Evolutionary conservation across 495 filamentous ascomycete genomes (phyloP), one percentile per base, ranked within the genome.

Genomic region (Articulospora tetracladia): DNA sequence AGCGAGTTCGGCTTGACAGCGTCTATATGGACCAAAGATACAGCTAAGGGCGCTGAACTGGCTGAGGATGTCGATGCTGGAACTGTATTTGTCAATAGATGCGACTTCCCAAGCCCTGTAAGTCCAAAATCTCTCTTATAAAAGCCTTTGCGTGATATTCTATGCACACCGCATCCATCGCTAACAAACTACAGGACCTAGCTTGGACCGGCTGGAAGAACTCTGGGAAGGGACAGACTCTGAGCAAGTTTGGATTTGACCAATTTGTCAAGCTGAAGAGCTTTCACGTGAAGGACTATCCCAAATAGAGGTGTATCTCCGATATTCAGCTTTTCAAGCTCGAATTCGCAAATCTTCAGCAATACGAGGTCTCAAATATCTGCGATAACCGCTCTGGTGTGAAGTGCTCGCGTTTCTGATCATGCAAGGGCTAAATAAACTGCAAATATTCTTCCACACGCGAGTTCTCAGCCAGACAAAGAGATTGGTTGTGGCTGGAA

Each of bases 161-260:
- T 36, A 8, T 44, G 32, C 23, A 46, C 48, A 11, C 39, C 3
- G 15, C 7, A 44, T 20, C 48, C 25, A 27, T 49, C 24, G n/a
- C 46, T 58, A 39, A 58, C 39, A 19, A 17, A 11, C n/a, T 26
- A 46, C 20, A 95, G 88, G 94, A 98, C 73, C 88, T 98, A 51
- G 94, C 94, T 13, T 98, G 94, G 94, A 92, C 91, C 1, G 94
- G 94, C 4, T 97, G 93, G 93, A 98, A 98, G 77, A 88, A 93
- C 65, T 96, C 91, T 24, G 94, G 94, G 46, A 88, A 91, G 69
- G 94, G 94, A 26, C 86, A 87, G 54, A 97, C 93, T 0, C 72
- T 98, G 70, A 94, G 92, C 70, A 89, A 77, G 64, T 93, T 90
- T 57, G 95, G 91, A 6, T 98, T 92, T 67, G 94, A 97, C 60